phyloP scores from a whole-genome alignment of 495 filamentous ascomycete species.

The Penicillium angulare region DNA sequence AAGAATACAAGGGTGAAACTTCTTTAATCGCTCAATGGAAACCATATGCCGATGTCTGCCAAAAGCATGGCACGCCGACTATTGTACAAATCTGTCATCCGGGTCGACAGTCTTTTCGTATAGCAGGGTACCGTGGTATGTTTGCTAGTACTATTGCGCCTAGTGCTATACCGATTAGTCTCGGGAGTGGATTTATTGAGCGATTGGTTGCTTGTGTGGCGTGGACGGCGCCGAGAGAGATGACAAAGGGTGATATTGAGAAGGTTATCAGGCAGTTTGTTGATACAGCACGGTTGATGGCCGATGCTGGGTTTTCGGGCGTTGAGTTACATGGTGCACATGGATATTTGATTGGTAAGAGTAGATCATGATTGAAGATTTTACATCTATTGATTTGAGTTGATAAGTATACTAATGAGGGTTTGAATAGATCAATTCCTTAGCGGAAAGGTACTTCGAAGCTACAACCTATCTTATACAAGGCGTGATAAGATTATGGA shows the following conservation, averaged over 20 bases:
- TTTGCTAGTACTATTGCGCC: conserved; percentile 48
- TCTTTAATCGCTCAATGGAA: conserved; percentile 39
- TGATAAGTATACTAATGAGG: not conserved
- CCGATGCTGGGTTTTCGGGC: conserved; percentile 53
- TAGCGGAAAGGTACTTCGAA: conserved; percentile 37
- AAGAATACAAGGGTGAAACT: conserved; percentile 30
- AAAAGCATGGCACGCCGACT: conserved; percentile 45
- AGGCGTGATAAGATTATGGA: not conserved
- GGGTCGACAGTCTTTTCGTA: conserved; percentile 52
- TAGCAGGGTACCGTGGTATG: conserved; percentile 43
- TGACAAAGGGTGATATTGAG: conserved; percentile 51
- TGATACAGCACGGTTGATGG: conserved; percentile 44
- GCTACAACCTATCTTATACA: not conserved
- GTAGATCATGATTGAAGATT: not conserved
- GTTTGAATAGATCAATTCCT: conserved; percentile 41
- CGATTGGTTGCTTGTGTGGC: conserved; percentile 30
- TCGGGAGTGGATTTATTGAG: conserved; percentile 38
- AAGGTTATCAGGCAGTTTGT: conserved; percentile 46
- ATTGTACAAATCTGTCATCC: conserved; percentile 60
- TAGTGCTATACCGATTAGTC: conserved; percentile 39
- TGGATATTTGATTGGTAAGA: conserved; percentile 55
- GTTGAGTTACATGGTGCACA: conserved; percentile 59
- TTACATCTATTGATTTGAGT: not conserved
- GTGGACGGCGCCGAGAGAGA: conserved; percentile 46
- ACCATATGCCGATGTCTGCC: conserved; percentile 44